phyloP scores from a whole-genome alignment of 1,284 basidiomycete species.

The Apiotrichum sp. region DNA sequence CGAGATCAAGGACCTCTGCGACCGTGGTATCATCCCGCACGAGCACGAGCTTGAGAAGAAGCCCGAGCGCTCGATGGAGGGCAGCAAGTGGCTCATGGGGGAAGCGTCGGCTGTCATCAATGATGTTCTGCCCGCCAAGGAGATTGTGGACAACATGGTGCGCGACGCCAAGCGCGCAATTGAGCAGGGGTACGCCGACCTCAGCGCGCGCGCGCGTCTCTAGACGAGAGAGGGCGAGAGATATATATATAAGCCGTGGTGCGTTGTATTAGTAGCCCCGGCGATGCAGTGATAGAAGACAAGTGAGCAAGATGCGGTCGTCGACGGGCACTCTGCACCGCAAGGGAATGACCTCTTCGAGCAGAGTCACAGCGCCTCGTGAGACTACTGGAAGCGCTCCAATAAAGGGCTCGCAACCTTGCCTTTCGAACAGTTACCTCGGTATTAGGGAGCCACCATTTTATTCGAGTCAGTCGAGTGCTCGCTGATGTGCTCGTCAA shows the following conservation, averaged over 20 bases:
- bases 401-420: no score
- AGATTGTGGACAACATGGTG: conserved; percentile 71
- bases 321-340: no score
- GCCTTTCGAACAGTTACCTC: no score
- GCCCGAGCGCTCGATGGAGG: conserved; percentile 31
- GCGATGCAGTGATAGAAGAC: no score
- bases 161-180: conserved; percentile 30
- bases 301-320: no score
- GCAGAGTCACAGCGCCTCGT: no score
- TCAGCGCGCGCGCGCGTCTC: background rate
- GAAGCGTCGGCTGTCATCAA: conserved; percentile 68
- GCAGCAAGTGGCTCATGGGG: conserved; percentile 62
- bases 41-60: conserved; percentile 57
- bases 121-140: conserved; percentile 69
- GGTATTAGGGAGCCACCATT: no score
- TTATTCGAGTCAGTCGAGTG: background rate
- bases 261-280: no score
- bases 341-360: no score
- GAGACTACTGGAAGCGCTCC: no score
- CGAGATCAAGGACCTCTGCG: conserved; percentile 58
- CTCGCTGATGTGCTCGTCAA: no score
- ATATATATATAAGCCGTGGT: no score
- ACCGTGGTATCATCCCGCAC: conserved; percentile 68
- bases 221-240: background rate
- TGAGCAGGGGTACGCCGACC: conserved; percentile 18